phyloP scores from a whole-genome alignment of 768 basidiomycete genomes.

The Mycena filopes region DNA sequence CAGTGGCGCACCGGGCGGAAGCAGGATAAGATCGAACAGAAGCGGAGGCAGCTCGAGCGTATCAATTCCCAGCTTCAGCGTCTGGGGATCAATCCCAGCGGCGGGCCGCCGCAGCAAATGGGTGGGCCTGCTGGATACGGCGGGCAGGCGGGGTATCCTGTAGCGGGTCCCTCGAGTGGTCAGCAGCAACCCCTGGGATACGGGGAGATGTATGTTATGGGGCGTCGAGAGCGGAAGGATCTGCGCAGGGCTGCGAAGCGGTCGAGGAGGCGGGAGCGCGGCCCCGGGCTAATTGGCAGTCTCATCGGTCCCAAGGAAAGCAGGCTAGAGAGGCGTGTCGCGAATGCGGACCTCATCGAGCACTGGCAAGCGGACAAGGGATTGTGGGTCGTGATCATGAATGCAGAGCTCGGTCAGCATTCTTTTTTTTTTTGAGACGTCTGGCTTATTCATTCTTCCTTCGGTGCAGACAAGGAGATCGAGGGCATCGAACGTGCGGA shows the following conservation, averaged over 20 bases:
- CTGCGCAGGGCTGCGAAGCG: conserved; percentile 10
- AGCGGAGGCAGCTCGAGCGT: conserved; percentile 28
- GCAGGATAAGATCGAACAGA: conserved; percentile 30
- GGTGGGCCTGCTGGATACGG: not conserved
- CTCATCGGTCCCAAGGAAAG: conserved; percentile 24
- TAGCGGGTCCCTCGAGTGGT: not conserved
- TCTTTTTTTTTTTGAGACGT: not conserved
- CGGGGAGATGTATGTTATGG: not conserved
- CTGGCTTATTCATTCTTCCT: not conserved
- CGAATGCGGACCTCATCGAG: conserved; percentile 36
- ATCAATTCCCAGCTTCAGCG: conserved; percentile 11
- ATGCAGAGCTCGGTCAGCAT: conserved; percentile 32
- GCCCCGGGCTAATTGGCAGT: conserved; percentile 7
- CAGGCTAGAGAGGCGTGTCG: conserved; percentile 31
- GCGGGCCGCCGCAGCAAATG: not conserved
- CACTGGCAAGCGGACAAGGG: conserved; percentile 34
- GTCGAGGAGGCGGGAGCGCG: conserved; percentile 9
- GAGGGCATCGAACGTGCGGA: conserved; percentile 34
- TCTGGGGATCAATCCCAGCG: conserved; percentile 1
- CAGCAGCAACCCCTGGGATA: not conserved
- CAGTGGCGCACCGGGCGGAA: conserved; percentile 19
- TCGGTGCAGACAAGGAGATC: conserved; percentile 31
- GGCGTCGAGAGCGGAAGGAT: conserved; percentile 18
- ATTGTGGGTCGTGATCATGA: conserved; percentile 40
- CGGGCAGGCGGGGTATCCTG: not conserved